Evolutionary conservation across 1,139 yeast species (phyloP), one percentile per base, ranked within the genome.

Genomic region (Yamadazyma sp.): DNA sequence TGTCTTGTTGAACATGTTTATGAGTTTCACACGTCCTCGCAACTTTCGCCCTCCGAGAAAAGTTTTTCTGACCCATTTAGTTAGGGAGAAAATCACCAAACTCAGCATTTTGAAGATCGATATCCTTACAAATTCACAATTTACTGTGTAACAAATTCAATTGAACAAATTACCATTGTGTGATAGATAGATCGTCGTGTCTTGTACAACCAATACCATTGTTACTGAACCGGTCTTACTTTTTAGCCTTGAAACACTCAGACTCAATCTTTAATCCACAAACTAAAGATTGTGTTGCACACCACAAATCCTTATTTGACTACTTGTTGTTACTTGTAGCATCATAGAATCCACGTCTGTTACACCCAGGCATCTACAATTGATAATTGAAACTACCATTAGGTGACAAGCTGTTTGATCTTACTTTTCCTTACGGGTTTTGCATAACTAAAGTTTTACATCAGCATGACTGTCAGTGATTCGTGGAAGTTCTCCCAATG

Each of bases 401-500:
- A n/a, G n/a, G n/a, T n/a, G n/a, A n/a, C n/a, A n/a, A n/a, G n/a
- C n/a, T 8, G 21, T 18, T 18, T 18, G 21, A 18, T 18, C 21
- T 18, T 18, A 8, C 21, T 18, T 18, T 18, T 6, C 7, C 21
- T 18, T n/a, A n/a, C n/a, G n/a, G n/a, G n/a, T n/a, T 11, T 25
- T 25, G 28, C 28, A 25, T 25, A 6, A n/a, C n/a, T n/a, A n/a
- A n/a, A n/a, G n/a, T n/a, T n/a, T n/a, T n/a, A n/a, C n/a, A n/a
- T n/a, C 3, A 29, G n/a, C 18, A 46, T 48, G 50, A 41, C 50
- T 6, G 39, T 40, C 9, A 42, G 61, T 39, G 73, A 68, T 43
- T 57, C 65, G 32, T 78, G 84, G 84, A 84, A 82, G 60, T 84
- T 86, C 58, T 82, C 89, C 51, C 92, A 84, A 65, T 92, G 99